These are phyloP conservation scores for Xerocomus potaroensis DNA, from an alignment of 768 basidiomycete genomes.

Conservation along the genomic window DNA sequence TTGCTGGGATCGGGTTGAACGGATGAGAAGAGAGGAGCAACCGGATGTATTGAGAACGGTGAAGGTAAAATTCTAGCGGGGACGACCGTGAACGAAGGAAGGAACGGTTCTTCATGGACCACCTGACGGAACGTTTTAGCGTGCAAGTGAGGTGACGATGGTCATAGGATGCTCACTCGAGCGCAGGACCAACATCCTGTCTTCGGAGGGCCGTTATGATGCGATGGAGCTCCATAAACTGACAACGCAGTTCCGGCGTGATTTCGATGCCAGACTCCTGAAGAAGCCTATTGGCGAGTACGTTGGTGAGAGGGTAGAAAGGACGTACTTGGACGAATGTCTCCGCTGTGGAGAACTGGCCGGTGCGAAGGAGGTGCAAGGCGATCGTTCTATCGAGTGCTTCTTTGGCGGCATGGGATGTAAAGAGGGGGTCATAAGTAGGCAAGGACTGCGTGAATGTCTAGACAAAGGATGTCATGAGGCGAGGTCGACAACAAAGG, in stretches of 20 bases:
- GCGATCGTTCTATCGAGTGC: constrained; percentile 71
- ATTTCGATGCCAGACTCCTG: constrained; percentile 70
- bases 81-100: constrained; percentile 72
- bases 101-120: constrained; percentile 62
- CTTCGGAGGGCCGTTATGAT: constrained; percentile 65
- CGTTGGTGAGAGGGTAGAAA: constrained; percentile 2
- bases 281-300: not conserved
- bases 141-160: not conserved
- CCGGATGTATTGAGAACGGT: constrained; percentile 86
- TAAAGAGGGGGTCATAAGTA: constrained; percentile 62
- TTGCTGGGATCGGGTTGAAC: constrained; percentile 52
- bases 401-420: constrained; percentile 50
- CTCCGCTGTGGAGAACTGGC: constrained; percentile 74
- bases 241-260: constrained; percentile 41
- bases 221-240: constrained; percentile 67
- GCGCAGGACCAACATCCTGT: constrained; percentile 68
- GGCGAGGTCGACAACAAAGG: not conserved
- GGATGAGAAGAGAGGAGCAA: constrained; percentile 64
- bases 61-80: constrained; percentile 83
- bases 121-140: constrained; percentile 44
- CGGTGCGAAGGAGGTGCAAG: constrained; percentile 73
- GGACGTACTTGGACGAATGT: constrained; percentile 63
- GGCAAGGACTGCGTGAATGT: constrained; percentile 59
- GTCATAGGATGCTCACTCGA: constrained; percentile 50
- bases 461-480: constrained; percentile 33